phyloP scores from a whole-genome alignment of 192 early-diverging fungal species.

The Paraglomus occultum region DNA sequence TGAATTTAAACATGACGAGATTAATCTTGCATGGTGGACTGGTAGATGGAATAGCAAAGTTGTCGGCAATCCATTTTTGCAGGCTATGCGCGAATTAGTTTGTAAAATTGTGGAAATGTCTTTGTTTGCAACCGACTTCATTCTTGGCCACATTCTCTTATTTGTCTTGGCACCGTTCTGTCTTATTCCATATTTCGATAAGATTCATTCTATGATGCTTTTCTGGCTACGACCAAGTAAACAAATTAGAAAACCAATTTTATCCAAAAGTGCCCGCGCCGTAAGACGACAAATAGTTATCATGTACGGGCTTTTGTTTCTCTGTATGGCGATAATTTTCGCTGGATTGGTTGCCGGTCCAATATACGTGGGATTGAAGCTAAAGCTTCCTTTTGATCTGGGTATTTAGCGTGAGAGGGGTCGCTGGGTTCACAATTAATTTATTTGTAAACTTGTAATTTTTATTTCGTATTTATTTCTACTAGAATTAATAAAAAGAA shows the following conservation, averaged over 20 bases:
- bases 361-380: conserved; percentile 37
- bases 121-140: conserved; percentile 75
- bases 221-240: conserved; percentile 82
- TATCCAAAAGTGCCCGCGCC: conserved; percentile 61
- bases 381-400: too few relatives aligned
- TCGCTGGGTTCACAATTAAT: too few relatives aligned
- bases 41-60: conserved; percentile 78
- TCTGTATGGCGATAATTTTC: conserved; percentile 60
- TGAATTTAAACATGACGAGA: conserved; percentile 81
- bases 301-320: conserved; percentile 68
- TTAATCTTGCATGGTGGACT: conserved; percentile 86
- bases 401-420: too few relatives aligned
- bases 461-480: too few relatives aligned
- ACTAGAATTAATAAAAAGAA: too few relatives aligned
- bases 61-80: conserved; percentile 62
- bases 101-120: conserved; percentile 87
- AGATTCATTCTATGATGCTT: conserved; percentile 75
- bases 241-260: conserved; percentile 74
- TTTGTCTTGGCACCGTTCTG: conserved; percentile 73
- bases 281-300: conserved; percentile 64
- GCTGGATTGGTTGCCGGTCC: conserved; percentile 64
- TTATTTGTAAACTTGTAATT: too few relatives aligned
- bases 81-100: conserved; percentile 75
- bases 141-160: conserved; percentile 72
- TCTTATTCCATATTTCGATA: conserved; percentile 70